Percentiles rank a stretch among this genome's conserved stretches.
Conservation (phyloP, 2,329 filamentous ascomycete genomes). For the Colletotrichum siamense region DNA sequence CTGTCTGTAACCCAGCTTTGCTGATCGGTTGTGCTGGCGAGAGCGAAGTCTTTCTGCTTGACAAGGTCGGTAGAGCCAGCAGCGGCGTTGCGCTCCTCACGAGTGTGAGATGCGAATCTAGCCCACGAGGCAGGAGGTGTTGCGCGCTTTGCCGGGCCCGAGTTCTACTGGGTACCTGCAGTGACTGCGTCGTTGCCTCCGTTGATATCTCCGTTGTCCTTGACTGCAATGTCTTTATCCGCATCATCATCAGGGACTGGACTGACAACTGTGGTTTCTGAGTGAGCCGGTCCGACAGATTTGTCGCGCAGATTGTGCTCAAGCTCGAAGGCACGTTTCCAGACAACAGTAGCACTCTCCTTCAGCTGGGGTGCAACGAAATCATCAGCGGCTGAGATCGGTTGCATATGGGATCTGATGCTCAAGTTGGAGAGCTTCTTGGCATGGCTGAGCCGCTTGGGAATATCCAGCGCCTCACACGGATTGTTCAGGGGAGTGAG, state of each 20-base stretch:
- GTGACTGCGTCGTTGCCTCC: neutral
- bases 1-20: conserved; percentile 32
- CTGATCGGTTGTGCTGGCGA: conserved; percentile 21
- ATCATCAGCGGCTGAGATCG: neutral
- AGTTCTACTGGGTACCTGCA: neutral
- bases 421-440: conserved; percentile 23
- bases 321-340: conserved; percentile 30
- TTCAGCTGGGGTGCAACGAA: conserved; percentile 15
- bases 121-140: conserved; percentile 37
- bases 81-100: conserved; percentile 30
- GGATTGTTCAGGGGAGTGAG: neutral
- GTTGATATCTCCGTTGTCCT: neutral
- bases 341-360: conserved; percentile 30
- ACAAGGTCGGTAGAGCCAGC: conserved; percentile 29
- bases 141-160: conserved; percentile 6
- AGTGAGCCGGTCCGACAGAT: neutral
- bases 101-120: conserved; percentile 35
- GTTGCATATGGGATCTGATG: conserved; percentile 17
- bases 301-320: conserved; percentile 23
- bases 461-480: neutral
- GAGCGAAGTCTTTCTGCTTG: conserved; percentile 34
- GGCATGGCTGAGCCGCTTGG: neutral
- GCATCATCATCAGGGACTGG: neutral
- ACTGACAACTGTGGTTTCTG: neutral
- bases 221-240: neutral